phyloP scores from a whole-genome alignment of 192 early-diverging fungal genomes.

The Spinellus fusiger region DNA sequence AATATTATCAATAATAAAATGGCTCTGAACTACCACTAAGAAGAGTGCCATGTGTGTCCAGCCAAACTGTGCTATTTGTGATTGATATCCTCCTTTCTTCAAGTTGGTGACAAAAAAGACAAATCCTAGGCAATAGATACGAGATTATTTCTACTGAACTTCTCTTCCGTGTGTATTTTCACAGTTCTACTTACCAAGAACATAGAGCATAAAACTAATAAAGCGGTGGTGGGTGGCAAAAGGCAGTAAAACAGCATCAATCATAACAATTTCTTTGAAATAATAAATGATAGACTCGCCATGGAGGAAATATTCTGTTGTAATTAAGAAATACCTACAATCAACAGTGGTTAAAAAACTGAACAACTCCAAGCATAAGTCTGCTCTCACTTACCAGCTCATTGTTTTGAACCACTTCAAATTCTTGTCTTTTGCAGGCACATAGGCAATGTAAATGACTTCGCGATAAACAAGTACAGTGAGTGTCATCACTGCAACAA shows the following conservation, averaged over 20 bases:
- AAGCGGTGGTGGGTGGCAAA: slow-evolving; percentile 92
- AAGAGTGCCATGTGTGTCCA: slow-evolving; percentile 97
- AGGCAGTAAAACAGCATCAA: slow-evolving; percentile 76
- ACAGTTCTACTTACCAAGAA: slow-evolving; percentile 51
- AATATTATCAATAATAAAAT: slow-evolving; percentile 97
- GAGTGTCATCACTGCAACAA: slow-evolving; percentile 77
- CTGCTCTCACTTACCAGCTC: slow-evolving; percentile 61
- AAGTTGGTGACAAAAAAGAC: slow-evolving; percentile 93
- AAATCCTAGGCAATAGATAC: slow-evolving; percentile 41
- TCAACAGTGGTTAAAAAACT: neutral
- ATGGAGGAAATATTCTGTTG: slow-evolving; percentile 91
- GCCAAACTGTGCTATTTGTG: slow-evolving; percentile 93
- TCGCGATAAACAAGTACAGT: slow-evolving; percentile 87
- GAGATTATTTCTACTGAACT: neutral
- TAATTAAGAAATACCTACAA: slow-evolving; percentile 76
- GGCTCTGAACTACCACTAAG: slow-evolving; percentile 87
- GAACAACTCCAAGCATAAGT: neutral
- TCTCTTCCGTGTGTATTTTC: neutral
- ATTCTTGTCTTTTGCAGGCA: slow-evolving; percentile 75
- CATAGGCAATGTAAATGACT: slow-evolving; percentile 84
- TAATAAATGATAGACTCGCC: slow-evolving; percentile 90
- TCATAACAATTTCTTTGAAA: slow-evolving; percentile 76
- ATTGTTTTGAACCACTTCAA: slow-evolving; percentile 89
- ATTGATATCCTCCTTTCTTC: slow-evolving; percentile 88
- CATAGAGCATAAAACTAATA: slow-evolving; percentile 87